A percentile compares a stretch with the other conserved stretches of the same genome.
Evolutionary conservation across 768 basidiomycete genomes (phyloP).

Genomic region (Neoboletus magnificus): DNA sequence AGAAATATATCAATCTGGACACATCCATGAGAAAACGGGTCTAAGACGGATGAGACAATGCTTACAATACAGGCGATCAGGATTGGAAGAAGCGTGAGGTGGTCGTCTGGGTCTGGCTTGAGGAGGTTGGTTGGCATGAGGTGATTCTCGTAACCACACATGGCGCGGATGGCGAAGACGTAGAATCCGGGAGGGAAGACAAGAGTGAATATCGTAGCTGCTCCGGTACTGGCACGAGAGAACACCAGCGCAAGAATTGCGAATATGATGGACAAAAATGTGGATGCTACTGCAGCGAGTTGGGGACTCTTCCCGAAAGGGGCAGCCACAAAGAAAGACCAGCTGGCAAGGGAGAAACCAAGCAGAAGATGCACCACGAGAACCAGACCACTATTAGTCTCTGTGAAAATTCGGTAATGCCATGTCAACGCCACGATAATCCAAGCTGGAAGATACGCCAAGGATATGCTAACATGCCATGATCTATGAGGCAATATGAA

Average conservation of each 20-base stretch:
- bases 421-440: slow-evolving; percentile 61
- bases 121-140: slow-evolving; percentile 51
- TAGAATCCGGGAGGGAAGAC: slow-evolving; percentile 77
- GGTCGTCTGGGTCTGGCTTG: slow-evolving; percentile 57
- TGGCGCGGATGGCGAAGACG: slow-evolving; percentile 63
- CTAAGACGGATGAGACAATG: not conserved
- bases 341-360: slow-evolving; percentile 64
- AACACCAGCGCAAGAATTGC: slow-evolving; percentile 65
- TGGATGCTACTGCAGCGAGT: slow-evolving; percentile 63
- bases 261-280: slow-evolving; percentile 62
- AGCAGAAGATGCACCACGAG: slow-evolving; percentile 64
- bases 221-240: slow-evolving; percentile 37
- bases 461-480: slow-evolving; percentile 66
- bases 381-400: slow-evolving; percentile 56
- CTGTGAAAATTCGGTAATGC: slow-evolving; percentile 63
- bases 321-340: slow-evolving; percentile 66
- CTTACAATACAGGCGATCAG: slow-evolving; percentile 64
- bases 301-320: slow-evolving; percentile 74
- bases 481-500: slow-evolving; percentile 27
- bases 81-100: slow-evolving; percentile 52
- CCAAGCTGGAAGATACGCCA: slow-evolving; percentile 77
- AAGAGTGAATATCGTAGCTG: slow-evolving; percentile 60
- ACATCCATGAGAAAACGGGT: not conserved
- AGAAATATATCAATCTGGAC: slow-evolving; percentile 67
- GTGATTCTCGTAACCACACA: slow-evolving; percentile 66